These are phyloP conservation scores for Acacia confusa DNA, from an alignment of 306 rosid species.

Conservation along the genomic window DNA sequence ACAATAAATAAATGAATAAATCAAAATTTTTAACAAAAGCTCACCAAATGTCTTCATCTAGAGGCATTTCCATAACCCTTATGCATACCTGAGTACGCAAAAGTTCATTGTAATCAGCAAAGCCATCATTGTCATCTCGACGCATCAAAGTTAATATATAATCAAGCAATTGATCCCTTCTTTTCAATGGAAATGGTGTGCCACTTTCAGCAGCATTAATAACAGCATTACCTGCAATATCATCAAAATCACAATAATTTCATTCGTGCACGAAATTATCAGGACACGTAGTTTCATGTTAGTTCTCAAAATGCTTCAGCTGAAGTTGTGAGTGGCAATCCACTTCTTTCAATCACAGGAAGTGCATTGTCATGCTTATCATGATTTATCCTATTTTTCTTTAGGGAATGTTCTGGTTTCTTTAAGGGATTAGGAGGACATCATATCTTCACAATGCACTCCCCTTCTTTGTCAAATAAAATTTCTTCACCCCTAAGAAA, in stretches of 20 bases:
- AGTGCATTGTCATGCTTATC: not conserved
- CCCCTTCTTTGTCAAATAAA: not conserved
- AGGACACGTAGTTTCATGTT: not conserved
- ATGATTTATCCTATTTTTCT: not conserved
- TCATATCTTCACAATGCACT: not conserved
- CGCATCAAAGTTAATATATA: slow-evolving; percentile 89
- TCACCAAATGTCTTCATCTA: slow-evolving; percentile 15
- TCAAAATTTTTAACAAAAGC: slow-evolving; percentile 31
- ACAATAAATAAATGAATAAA: not conserved
- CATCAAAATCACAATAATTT: slow-evolving; percentile 28
- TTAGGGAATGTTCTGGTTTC: not conserved
- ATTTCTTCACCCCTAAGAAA: not conserved
- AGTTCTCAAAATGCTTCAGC: slow-evolving; percentile 2
- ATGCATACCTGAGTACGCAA: slow-evolving; percentile 76
- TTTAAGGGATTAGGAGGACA: not conserved
- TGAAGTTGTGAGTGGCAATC: slow-evolving; percentile 7
- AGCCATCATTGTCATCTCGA: slow-evolving; percentile 78
- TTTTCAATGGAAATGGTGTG: slow-evolving; percentile 85
- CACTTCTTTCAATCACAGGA: slow-evolving; percentile 2
- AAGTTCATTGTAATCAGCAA: slow-evolving; percentile 80
- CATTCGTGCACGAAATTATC: slow-evolving; percentile 16
- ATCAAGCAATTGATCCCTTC: slow-evolving; percentile 89
- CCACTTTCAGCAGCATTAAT: slow-evolving; percentile 94
- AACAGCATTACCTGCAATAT: slow-evolving; percentile 80
- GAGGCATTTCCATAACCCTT: slow-evolving; percentile 21